Percentiles rank a stretch among this genome's conserved stretches.
Conservation (phyloP, 768 basidiomycete genomes). For the Leccinellum rugosiceps region DNA sequence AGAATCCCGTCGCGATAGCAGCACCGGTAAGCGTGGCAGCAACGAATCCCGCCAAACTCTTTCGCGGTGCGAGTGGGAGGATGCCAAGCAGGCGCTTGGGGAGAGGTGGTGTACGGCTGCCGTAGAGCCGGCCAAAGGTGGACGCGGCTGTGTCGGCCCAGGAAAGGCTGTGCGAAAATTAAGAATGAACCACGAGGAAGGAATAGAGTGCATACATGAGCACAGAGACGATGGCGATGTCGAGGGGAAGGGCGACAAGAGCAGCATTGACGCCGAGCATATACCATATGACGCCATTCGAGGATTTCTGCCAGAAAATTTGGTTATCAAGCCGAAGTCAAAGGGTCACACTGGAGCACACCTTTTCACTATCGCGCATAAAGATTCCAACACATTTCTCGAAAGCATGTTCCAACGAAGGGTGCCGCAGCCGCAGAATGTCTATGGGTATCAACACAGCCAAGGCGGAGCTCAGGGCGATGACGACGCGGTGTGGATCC, state of each 20-base stretch:
- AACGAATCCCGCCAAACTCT: constrained; percentile 80
- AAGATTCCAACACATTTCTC: constrained; percentile 74
- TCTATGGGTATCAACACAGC: constrained; percentile 72
- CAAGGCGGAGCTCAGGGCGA: constrained; percentile 62
- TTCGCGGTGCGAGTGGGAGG: constrained; percentile 75
- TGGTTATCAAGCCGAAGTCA: not conserved
- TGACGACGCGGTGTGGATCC: constrained; percentile 49
- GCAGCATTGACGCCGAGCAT: constrained; percentile 81
- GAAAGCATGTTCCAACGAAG: constrained; percentile 64
- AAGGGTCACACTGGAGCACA: constrained; percentile 20
- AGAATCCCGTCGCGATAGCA: constrained; percentile 64
- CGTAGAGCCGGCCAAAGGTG: constrained; percentile 84
- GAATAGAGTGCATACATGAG: constrained; percentile 62
- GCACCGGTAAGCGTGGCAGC: constrained; percentile 76
- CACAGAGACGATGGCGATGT: constrained; percentile 86
- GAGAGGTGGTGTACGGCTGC: constrained; percentile 61
- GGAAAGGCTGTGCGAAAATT: constrained; percentile 57
- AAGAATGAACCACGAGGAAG: not conserved
- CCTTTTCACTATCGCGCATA: constrained; percentile 88
- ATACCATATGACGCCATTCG: constrained; percentile 89
- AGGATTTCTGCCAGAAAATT: constrained; percentile 38
- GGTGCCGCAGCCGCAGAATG: constrained; percentile 64
- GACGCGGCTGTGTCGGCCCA: constrained; percentile 97
- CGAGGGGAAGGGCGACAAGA: constrained; percentile 72
- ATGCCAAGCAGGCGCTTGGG: constrained; percentile 44